These are phyloP conservation scores for Articulospora tetracladia DNA, from an alignment of 495 filamentous ascomycete genomes.

Conservation along the genomic window DNA sequence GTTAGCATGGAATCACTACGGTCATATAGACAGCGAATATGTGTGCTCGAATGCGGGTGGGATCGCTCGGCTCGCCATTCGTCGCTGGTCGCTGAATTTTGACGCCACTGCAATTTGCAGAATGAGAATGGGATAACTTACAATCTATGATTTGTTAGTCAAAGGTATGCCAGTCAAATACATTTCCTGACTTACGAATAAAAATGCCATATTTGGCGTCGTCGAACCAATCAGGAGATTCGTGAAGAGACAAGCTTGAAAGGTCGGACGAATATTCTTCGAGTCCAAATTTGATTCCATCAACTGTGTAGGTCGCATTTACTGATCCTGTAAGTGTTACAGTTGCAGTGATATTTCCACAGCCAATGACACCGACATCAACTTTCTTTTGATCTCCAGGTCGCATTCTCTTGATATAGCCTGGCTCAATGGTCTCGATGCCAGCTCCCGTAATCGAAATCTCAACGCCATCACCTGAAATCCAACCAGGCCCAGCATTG, in stretches of 20 bases:
- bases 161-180: not conserved
- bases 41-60: too few species aligned
- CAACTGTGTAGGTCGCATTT: slow-evolving; percentile 13
- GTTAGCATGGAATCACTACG: not conserved
- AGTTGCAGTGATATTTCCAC: slow-evolving; percentile 13
- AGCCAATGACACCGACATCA: slow-evolving; percentile 39
- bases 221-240: slow-evolving; percentile 50
- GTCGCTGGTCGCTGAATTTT: too few species aligned
- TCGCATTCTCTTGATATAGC: slow-evolving; percentile 42
- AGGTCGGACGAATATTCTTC: slow-evolving; percentile 28
- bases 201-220: slow-evolving; percentile 53
- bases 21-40: not conserved
- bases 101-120: too few species aligned
- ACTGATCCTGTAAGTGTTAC: slow-evolving; percentile 9
- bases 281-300: slow-evolving; percentile 26
- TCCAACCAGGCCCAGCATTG: slow-evolving; percentile 41
- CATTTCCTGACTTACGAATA: slow-evolving; percentile 33
- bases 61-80: too few species aligned
- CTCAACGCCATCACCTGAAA: slow-evolving; percentile 33
- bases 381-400: slow-evolving; percentile 49
- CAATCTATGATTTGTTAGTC: not conserved
- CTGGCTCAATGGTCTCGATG: slow-evolving; percentile 33
- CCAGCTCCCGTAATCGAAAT: slow-evolving; percentile 35
- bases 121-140: not conserved
- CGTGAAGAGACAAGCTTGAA: slow-evolving; percentile 37